These are phyloP conservation scores for Kuraishia borneana DNA, from an alignment of 805 yeast species.

Conservation along the genomic window DNA sequence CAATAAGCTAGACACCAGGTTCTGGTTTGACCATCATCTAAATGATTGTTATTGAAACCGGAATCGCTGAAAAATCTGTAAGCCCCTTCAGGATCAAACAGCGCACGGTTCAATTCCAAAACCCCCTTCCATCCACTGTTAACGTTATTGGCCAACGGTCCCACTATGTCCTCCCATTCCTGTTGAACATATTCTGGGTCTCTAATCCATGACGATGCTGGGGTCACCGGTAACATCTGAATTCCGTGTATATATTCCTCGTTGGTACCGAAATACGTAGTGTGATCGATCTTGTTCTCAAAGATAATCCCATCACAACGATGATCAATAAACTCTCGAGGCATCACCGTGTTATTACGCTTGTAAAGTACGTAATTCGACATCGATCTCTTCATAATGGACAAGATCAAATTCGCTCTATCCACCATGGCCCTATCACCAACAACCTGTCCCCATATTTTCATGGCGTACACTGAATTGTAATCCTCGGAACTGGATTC, in stretches of 20 bases:
- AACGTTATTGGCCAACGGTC: conserved; percentile 31
- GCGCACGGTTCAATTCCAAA: conserved; percentile 62
- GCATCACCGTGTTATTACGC: conserved; percentile 42
- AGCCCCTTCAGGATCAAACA: conserved; percentile 55
- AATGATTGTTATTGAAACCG: conserved; percentile 37
- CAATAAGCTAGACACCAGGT: conserved; percentile 80
- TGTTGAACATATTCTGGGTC: conserved; percentile 43
- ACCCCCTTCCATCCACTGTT: conserved; percentile 70
- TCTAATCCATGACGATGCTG: conserved; percentile 53
- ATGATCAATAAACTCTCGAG: conserved; percentile 38
- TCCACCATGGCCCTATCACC: conserved; percentile 38
- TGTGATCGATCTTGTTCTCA: conserved; percentile 58
- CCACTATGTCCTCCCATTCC: conserved; percentile 54
- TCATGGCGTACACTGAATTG: conserved; percentile 51
- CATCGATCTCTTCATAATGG: conserved; percentile 40
- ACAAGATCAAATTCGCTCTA: conserved; percentile 47
- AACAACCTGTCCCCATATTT: conserved; percentile 44
- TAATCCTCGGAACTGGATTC: conserved; percentile 65
- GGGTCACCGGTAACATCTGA: conserved; percentile 61
- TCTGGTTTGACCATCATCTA: conserved; percentile 78
- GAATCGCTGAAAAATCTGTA: conserved; percentile 49
- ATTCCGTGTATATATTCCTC: conserved; percentile 62
- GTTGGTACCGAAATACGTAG: conserved; percentile 61
- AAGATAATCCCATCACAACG: conserved; percentile 61
- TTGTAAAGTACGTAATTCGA: conserved; percentile 34